phyloP scores from a whole-genome alignment of 768 basidiomycete genomes.

The Mycena amicta region DNA sequence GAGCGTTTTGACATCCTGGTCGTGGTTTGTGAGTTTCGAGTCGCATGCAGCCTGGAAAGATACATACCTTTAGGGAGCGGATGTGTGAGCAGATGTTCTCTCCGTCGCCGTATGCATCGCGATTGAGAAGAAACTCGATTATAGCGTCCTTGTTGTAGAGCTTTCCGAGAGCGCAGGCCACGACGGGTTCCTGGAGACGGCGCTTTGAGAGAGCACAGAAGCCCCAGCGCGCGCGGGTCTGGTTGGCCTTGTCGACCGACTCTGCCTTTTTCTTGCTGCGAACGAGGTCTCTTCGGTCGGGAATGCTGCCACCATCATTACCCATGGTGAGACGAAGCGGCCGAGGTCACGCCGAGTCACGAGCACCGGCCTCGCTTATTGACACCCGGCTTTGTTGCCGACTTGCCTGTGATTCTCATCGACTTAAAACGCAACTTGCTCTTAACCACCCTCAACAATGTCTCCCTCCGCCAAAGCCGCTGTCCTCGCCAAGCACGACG shows the following conservation, averaged over 20 bases:
- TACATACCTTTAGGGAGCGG: slow-evolving; percentile 80
- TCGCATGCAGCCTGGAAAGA: neutral
- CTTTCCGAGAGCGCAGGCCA: slow-evolving; percentile 90
- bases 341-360: neutral
- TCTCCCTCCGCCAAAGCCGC: slow-evolving; percentile 53
- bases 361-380: neutral
- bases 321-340: slow-evolving; percentile 51
- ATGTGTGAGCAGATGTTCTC: slow-evolving; percentile 92
- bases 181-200: slow-evolving; percentile 86
- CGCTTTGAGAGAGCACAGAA: slow-evolving; percentile 96
- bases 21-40: neutral
- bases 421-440: neutral
- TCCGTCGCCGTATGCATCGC: slow-evolving; percentile 84
- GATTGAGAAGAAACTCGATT: slow-evolving; percentile 87
- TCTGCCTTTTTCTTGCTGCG: slow-evolving; percentile 77
- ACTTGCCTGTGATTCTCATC: neutral
- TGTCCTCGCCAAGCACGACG: slow-evolving; percentile 70
- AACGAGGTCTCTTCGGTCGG: slow-evolving; percentile 80
- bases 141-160: slow-evolving; percentile 96
- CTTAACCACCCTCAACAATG: slow-evolving; percentile 24
- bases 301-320: slow-evolving; percentile 89
- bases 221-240: slow-evolving; percentile 85
- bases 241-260: slow-evolving; percentile 89
- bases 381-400: neutral
- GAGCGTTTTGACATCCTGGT: slow-evolving; percentile 83